A percentile compares a stretch with the other conserved stretches of the same genome.
Evolutionary conservation across 257 asterid species (phyloP).

Genomic region (Salvia miltiorrhiza): DNA sequence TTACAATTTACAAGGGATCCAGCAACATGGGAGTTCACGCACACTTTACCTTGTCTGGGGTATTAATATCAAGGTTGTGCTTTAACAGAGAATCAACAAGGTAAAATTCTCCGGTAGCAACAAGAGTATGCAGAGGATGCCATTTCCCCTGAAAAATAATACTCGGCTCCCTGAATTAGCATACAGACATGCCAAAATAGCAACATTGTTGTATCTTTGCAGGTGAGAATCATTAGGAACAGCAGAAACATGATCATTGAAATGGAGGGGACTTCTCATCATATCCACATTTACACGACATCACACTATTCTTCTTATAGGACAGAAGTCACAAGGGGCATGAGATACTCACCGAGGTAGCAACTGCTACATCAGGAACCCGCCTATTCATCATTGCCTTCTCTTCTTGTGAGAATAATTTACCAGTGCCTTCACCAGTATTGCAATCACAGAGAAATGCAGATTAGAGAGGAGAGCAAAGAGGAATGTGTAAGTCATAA

Average conservation of each 20-base stretch:
- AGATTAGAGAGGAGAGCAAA: neutral
- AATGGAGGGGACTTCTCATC: neutral
- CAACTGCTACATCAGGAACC: conserved; percentile 63
- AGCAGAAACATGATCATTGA: neutral
- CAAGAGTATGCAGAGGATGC: conserved; percentile 91
- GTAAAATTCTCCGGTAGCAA: conserved; percentile 86
- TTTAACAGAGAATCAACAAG: conserved; percentile 65
- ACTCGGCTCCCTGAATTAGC: conserved; percentile 19
- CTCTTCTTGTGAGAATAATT: conserved; percentile 73
- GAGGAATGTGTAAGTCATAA: neutral
- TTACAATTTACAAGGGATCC: neutral
- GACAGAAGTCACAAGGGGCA: neutral
- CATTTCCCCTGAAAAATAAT: conserved; percentile 72
- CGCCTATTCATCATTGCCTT: conserved; percentile 59
- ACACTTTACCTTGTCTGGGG: conserved; percentile 64
- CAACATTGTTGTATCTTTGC: neutral
- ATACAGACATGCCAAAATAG: neutral
- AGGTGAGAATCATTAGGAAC: neutral
- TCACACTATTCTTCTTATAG: neutral
- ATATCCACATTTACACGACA: neutral
- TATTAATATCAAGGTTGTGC: conserved; percentile 64
- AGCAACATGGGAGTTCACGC: neutral
- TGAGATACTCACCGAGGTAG: conserved; percentile 71
- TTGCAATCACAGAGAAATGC: neutral
- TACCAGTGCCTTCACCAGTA: conserved; percentile 52